Base-by-base conservation (phyloP, 2,329 filamentous ascomycete genomes). In the Monilinia vaccinii-corymbosi region DNA sequence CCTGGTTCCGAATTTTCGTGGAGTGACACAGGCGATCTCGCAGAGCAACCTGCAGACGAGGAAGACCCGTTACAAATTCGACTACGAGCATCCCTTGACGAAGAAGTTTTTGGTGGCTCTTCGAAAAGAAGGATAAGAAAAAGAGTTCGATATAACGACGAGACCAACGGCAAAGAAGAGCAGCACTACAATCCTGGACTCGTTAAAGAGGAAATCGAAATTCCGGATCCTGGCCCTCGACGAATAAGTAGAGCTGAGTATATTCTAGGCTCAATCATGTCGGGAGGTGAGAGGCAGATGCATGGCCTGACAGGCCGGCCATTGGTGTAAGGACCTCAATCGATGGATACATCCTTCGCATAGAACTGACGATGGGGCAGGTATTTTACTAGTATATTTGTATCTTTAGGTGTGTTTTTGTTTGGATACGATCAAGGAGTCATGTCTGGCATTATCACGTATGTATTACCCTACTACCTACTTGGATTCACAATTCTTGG, bases 261-360 rank as follows among this genome's bases (percentile, higher is more conserved):
- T 71, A 74, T 89, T 66, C 76, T 97, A 69, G 89, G 88, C 68
- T 75, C 80, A 78, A 87, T 95, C 81, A 97, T 99, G 92, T 85
- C 91, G 67, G 85, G 86, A 72, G 85, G 89, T 65, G 82, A 85
- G 67, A 79, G 82, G 72, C 85, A 88, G 72, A 87, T 91, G 70
- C 89, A 94, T 77, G 94, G 94, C 79, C 83, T 99, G 69, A 96
- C 95, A 70, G 94, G 94, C 77, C 96, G 95, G 79, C 86, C 93
- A 75, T 80, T 99, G 71, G 83, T 99, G 87, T 97, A 83, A 69
- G 84, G 74, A 62, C 63, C 73, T 48, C 49, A 23, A 44, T 34
- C 11, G 50, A 38, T 7, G 58, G 49, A 38, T 7, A 57, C 50
- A 28, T 23, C 23, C 48, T 57, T 3, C 28, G 18, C 14, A 25